A percentile compares a stretch with the other conserved stretches of the same genome.
Conservation (phyloP, 2,329 filamentous ascomycete genomes). For the Monilinia aucupariae region DNA sequence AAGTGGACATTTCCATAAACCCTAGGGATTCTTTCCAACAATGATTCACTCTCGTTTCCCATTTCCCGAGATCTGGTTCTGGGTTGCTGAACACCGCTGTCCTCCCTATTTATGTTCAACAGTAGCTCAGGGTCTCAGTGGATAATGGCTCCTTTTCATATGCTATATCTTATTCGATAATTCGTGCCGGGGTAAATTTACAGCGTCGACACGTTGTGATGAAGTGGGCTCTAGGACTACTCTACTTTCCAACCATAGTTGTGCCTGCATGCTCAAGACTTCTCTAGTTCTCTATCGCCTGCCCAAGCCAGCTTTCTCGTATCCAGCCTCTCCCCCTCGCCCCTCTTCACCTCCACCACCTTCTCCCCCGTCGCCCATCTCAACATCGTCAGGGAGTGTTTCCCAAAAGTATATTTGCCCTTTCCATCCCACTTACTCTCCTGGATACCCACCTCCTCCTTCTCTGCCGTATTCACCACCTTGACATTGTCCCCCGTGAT, state of each 20-base stretch:
- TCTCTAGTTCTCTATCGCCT: conserved; percentile 12
- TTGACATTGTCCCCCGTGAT: conserved; percentile 54
- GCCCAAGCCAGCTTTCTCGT: conserved; percentile 32
- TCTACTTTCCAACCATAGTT: neutral
- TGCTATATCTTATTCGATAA: neutral
- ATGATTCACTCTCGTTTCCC: neutral
- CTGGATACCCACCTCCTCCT: conserved; percentile 55
- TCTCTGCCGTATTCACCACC: conserved; percentile 57
- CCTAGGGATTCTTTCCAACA: neutral
- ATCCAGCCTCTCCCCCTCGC: conserved; percentile 25
- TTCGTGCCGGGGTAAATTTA: neutral
- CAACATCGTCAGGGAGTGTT: conserved; percentile 65
- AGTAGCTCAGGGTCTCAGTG: neutral
- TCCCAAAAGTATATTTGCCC: conserved; percentile 59
- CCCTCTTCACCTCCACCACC: conserved; percentile 26
- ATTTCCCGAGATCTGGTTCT: neutral
- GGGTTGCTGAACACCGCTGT: neutral
- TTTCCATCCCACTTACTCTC: conserved; percentile 60
- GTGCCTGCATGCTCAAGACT: neutral
- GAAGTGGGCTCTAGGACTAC: neutral
- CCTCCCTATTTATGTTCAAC: neutral
- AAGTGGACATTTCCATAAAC: neutral
- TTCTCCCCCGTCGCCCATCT: conserved; percentile 40
- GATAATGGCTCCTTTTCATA: neutral
- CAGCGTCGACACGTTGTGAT: neutral